Evolutionary conservation across 768 basidiomycete genomes (phyloP), one percentile per base, ranked within the genome.

Genomic region (Mycena sanguinolenta): DNA sequence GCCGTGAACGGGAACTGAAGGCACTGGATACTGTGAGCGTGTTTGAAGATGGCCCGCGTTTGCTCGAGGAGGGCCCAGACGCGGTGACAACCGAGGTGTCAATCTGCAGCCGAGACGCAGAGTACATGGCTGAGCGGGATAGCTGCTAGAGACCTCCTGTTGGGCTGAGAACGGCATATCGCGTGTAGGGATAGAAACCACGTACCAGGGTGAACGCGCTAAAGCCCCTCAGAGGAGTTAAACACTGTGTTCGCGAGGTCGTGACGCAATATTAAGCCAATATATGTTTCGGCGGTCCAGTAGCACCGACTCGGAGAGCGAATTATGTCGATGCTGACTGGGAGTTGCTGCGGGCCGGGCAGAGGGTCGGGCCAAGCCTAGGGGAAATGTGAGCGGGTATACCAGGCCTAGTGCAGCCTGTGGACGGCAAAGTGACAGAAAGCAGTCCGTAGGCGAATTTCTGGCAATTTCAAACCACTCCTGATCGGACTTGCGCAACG

Each of bases 1-100:
- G 70, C 54, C 89, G 84, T 63, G 77, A 77, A 54, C 39, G 4
- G 3, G 39, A 14, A 39, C 63, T 70, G 36, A 73, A 63, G 61
- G 73, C 76, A 71, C 76, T 80, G 62, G 84, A 80, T 54, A 79
- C 81, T 23, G 78, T 76, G 34, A 78, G 77, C 39, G 83, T 75
- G 59, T 76, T 78, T 19, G 73, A 44, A 7, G 73, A 63, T 8
- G 67, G 58, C n/a, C 46, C 42, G 2, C 36, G 62, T 38, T 71
- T 52, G 65, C 49, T 59, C 55, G 69, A 61, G 64, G 68, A 70
- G 17, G 69, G 69, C 2, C 58, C 77, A 25, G 74, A 55, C 39
- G 65, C 65, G 54, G 72, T 64, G 9, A 67, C 62, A n/a, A 77
- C 69, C 54, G 77, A 74, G 8, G 76, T 77, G 61, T 80, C 70